These are phyloP conservation scores for Trichoderma guizhouense DNA, from an alignment of 2,329 filamentous ascomycete genomes.

Conservation along the genomic window DNA sequence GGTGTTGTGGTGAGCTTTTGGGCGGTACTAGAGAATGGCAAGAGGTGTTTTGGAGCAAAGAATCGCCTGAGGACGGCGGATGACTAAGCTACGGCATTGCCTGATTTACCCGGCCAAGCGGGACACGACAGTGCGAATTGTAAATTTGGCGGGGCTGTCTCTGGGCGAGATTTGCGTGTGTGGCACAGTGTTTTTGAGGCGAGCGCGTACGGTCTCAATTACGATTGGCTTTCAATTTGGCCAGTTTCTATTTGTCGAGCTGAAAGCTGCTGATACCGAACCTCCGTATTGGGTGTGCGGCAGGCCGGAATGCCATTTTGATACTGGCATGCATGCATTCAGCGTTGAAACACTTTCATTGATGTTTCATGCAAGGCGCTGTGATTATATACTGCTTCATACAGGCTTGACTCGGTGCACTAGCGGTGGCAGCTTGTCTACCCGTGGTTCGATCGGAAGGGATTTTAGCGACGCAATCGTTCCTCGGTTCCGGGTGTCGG, in stretches of 20 bases:
- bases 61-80: slow-evolving; percentile 30
- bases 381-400: not conserved
- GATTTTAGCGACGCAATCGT: not conserved
- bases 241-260: slow-evolving; percentile 25
- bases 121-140: slow-evolving; percentile 31
- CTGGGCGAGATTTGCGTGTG: not conserved
- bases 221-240: slow-evolving; percentile 24
- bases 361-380: not conserved
- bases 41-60: slow-evolving; percentile 30
- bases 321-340: not conserved
- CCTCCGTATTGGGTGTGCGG: not conserved
- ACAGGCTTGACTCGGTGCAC: not conserved
- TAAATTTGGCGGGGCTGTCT: not conserved
- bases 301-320: not conserved
- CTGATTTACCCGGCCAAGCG: slow-evolving; percentile 25
- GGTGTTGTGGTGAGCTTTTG: slow-evolving; percentile 24
- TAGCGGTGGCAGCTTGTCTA: not conserved
- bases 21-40: slow-evolving; percentile 28
- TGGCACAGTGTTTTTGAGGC: slow-evolving; percentile 21
- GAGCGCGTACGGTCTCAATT: not conserved
- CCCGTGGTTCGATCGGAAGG: not conserved
- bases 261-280: not conserved
- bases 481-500: not conserved
- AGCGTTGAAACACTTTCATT: not conserved
- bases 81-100: slow-evolving; percentile 34